These are phyloP conservation scores for Ascomycota sp. DNA, from an alignment of 2,329 filamentous ascomycete species.

Conservation along the genomic window DNA sequence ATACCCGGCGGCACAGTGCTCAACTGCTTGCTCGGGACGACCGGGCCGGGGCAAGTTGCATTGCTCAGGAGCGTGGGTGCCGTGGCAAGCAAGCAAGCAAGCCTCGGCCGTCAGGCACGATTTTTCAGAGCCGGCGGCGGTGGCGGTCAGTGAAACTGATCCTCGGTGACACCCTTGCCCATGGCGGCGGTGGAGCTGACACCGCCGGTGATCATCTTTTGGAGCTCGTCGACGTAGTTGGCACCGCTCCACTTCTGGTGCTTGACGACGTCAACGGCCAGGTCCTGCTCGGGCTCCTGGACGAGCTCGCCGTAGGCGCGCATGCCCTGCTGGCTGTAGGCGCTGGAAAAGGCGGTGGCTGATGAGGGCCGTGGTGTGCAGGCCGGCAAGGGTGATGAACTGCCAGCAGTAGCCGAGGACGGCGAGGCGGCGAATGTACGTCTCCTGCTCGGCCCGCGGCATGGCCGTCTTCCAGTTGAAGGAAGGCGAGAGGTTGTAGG, in stretches of 20 bases:
- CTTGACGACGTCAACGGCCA: constrained; percentile 81
- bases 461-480: constrained; percentile 99
- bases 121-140: neutral
- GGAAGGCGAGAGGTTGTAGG: constrained; percentile 94
- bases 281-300: constrained; percentile 91
- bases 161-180: constrained; percentile 94
- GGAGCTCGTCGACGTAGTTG: constrained; percentile 79
- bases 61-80: too few species aligned
- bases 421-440: constrained; percentile 82
- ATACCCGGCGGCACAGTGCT: too few species aligned
- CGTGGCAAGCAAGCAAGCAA: too few species aligned
- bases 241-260: constrained; percentile 98
- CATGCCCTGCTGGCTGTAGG: constrained; percentile 72
- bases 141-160: constrained; percentile 49
- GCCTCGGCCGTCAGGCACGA: too few species aligned
- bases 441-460: constrained; percentile 80
- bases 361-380: constrained; percentile 90
- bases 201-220: constrained; percentile 94
- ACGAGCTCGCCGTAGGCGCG: constrained; percentile 91
- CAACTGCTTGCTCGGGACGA: too few species aligned
- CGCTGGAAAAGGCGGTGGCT: constrained; percentile 71
- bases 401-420: constrained; percentile 95
- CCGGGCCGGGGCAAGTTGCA: too few species aligned
- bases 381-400: constrained; percentile 95
- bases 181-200: constrained; percentile 85